These are phyloP conservation scores for Heliamphora pulchella DNA, from an alignment of 179 eudicot species.

Conservation along the genomic window DNA sequence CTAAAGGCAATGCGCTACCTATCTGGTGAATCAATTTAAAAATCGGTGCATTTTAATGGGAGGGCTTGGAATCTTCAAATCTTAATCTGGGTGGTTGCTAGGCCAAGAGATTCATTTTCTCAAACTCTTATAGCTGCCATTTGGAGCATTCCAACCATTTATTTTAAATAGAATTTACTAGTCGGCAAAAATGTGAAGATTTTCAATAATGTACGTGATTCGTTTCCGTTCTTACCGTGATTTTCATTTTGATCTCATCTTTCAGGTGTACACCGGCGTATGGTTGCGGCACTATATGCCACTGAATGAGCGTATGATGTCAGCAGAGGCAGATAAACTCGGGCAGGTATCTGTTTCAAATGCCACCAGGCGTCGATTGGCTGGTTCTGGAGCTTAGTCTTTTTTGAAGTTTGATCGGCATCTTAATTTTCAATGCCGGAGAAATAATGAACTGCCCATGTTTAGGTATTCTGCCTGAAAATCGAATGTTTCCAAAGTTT, in stretches of 20 bases:
- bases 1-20: too few relatives aligned
- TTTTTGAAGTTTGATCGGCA: background rate
- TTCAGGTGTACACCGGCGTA: constrained; percentile 76
- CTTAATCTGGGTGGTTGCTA: background rate
- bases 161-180: background rate
- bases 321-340: constrained; percentile 43
- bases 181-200: background rate
- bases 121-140: too few relatives aligned
- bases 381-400: constrained; percentile 62
- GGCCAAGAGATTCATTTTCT: background rate
- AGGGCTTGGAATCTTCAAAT: background rate
- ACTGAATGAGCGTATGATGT: constrained; percentile 41
- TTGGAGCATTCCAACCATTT: background rate
- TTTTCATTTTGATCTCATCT: background rate
- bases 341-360: constrained; percentile 75
- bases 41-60: background rate
- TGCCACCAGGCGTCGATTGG: constrained; percentile 70
- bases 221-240: background rate
- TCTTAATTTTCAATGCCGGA: background rate
- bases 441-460: background rate
- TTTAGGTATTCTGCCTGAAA: background rate
- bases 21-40: too few relatives aligned
- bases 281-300: constrained; percentile 76
- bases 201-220: background rate
- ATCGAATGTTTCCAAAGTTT: background rate